Base-by-base conservation (phyloP, 495 filamentous ascomycete genomes). In the Letharia columbiana region DNA sequence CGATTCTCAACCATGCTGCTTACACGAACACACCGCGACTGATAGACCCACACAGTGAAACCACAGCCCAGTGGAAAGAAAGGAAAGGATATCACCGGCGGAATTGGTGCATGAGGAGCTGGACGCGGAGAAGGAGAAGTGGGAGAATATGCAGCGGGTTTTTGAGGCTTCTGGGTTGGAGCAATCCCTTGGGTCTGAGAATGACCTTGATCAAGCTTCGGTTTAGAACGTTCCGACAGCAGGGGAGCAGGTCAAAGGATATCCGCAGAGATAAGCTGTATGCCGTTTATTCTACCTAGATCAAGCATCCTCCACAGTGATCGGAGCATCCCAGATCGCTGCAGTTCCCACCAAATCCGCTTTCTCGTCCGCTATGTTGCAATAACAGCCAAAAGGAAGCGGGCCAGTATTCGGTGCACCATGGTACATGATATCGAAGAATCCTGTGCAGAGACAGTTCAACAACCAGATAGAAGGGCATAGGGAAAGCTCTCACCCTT, bases 341-440 rank as follows among this genome's bases (percentile, higher is more conserved):
- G 17, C 54, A 57, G 31, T 57, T 8, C 54, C 54, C 54, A 57
- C 31, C 33, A 57, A 20, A 37, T 39, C 17, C 33, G 3, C 17
- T 20, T 4, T 9, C 7, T 10, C 54, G 17, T 57, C 54, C 6
- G 7, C 54, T 57, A 57, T 57, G 20, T 57, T 57, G 54, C 31
- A 57, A 17, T 57, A 57, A 20, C 54, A 57, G 31, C 54, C 54
- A 17, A 35, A 57, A 57, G 54, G 54, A 37, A 57, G 31, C 33
- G 54, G 54, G 54, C 6, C 33, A 56, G 31, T 4, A 33, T 5
- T 31, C 15, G 12, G 12, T 17, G 5, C 13, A 56, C 52, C 52
- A 31, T 17, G 4, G 31, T 56, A 56, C 52, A 56, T 56, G 52
- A 56, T 18, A 35, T 35, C 52, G 52, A 56, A 56, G 12, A 56